Evolutionary conservation across 495 filamentous ascomycete genomes (phyloP).

Genomic region (Platismatia glauca): DNA sequence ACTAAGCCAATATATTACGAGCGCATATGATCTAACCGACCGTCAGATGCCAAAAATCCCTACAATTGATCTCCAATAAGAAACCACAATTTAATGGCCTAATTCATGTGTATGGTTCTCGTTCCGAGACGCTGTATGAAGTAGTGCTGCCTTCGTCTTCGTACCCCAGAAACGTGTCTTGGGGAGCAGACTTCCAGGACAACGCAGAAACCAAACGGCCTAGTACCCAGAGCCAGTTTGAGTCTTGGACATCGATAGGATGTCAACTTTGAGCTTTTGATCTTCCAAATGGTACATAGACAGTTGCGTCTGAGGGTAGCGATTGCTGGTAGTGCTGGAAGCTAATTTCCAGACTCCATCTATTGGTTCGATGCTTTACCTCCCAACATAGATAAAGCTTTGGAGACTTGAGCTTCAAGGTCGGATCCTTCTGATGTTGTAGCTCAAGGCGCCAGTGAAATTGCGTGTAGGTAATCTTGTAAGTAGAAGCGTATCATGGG

Average conservation of each 20-base stretch:
- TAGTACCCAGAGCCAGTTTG: background rate
- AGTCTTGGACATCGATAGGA: background rate
- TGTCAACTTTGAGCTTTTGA: background rate
- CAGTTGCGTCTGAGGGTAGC: background rate
- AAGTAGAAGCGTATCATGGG: no score
- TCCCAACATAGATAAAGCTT: background rate
- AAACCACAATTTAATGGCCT: background rate
- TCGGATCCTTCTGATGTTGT: no score
- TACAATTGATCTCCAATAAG: background rate
- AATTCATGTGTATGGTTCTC: background rate
- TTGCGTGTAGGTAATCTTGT: no score
- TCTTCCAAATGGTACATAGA: background rate
- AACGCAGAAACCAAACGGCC: background rate
- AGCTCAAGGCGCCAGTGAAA: no score
- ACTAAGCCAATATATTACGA: background rate
- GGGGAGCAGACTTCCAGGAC: background rate
- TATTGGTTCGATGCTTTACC: background rate
- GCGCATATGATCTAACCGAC: background rate
- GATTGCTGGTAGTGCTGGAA: background rate
- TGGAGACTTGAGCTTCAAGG: background rate
- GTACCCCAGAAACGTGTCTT: background rate
- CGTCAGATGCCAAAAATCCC: background rate
- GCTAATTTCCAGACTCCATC: background rate
- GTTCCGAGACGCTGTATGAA: background rate
- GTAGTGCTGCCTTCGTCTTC: background rate